These are phyloP conservation scores for Miscanthus sacchariflorus DNA, from an alignment of 202 grass and related monocot genomes.

Conservation along the genomic window DNA sequence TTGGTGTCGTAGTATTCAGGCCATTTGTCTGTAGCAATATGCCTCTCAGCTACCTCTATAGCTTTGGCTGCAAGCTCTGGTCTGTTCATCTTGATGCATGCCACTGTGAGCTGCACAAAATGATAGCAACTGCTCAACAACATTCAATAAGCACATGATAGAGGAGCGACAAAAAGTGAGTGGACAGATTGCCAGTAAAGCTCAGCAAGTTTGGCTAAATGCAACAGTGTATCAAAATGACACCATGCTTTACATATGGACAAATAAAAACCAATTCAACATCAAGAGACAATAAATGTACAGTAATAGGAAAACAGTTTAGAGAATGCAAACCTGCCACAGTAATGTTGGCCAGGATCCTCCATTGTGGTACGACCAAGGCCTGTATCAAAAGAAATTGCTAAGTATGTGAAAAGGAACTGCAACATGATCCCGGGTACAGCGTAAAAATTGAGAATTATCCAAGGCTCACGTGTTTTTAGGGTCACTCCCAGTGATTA, in stretches of 20 bases:
- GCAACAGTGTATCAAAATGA: neutral
- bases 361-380: slow-evolving; percentile 98
- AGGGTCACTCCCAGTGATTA: slow-evolving; percentile 92
- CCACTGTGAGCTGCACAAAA: slow-evolving; percentile 75
- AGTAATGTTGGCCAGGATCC: slow-evolving; percentile 96
- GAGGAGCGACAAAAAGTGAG: neutral
- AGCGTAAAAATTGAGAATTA: slow-evolving; percentile 24
- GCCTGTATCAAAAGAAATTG: slow-evolving; percentile 59
- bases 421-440: neutral
- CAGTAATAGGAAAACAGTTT: slow-evolving; percentile 14
- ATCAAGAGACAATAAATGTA: slow-evolving; percentile 21
- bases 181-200: neutral
- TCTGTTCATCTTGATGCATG: slow-evolving; percentile 93
- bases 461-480: slow-evolving; percentile 83
- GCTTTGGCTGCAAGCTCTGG: slow-evolving; percentile 88
- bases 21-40: slow-evolving; percentile 79
- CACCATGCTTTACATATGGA: neutral
- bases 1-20: slow-evolving; percentile 96
- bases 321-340: slow-evolving; percentile 80
- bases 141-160: slow-evolving; percentile 8
- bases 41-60: slow-evolving; percentile 75
- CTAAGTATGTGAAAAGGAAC: slow-evolving; percentile 19
- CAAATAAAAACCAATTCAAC: slow-evolving; percentile 29
- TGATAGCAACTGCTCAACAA: slow-evolving; percentile 18
- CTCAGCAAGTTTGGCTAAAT: slow-evolving; percentile 2